Base-by-base conservation (phyloP, 345 rosid species). In the Eucalyptus pauciflora region DNA sequence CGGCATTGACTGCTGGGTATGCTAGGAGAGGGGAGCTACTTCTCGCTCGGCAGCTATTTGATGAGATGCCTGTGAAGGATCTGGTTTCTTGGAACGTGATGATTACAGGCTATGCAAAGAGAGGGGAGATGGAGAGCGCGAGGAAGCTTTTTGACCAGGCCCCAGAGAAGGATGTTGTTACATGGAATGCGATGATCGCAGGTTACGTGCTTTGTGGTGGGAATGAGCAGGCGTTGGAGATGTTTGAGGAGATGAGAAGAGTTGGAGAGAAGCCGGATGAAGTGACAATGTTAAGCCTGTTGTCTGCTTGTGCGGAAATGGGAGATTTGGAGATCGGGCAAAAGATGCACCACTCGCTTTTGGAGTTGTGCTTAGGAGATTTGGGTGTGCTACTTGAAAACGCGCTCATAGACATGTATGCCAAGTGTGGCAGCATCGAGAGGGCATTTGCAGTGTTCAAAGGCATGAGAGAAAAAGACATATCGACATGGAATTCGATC, bases 1-100 rank as follows among this genome's bases (percentile, higher is more conserved):
- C 91, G 15, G 91, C 91, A 6, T 50, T 89, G 89, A 89, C 87
- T 24, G 89, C 91, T 1, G 89, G 91, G 86, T 89, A 89, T 62
- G 91, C 91, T 4, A 89, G 89, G 79, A 87, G 91, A 81, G 91
- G 91, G 86, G 89, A 89, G 27, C 50, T 89, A 52, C 37, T 51
- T 29, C 15, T 87, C 48, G 91, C 91, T 3, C 45, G 91, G 64
- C 80, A 87, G 87, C 87, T 89, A 93, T 88, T 86, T 48, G 87
- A 88, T 27, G 89, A 86, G 24, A 86, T 94, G 95, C 87, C 92
- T 10, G 79, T 90, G 18, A 95, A 81, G 92, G 90, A 96, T 91
- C 90, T 90, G 87, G 95, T 94, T 31, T 95, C 97, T 18, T 95
- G 94, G 93, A 88, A 91, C 89, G 92, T 91, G n/a, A 88, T 92